These are phyloP conservation scores for Diaporthe aspalathi DNA, from an alignment of 2,329 filamentous ascomycete genomes.

Conservation along the genomic window DNA sequence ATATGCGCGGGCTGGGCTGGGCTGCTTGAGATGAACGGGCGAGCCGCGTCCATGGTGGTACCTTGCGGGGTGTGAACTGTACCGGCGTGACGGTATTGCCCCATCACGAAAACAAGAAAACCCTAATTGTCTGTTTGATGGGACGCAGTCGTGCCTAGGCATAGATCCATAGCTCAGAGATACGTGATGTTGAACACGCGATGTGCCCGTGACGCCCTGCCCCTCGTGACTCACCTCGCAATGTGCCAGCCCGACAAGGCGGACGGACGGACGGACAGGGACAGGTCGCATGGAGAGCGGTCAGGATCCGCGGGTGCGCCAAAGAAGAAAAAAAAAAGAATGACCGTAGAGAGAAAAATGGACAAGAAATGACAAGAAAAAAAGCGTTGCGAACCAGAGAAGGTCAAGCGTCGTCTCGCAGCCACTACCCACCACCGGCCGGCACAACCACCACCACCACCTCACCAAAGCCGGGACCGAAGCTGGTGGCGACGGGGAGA, in stretches of 20 bases:
- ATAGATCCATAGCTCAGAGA: conserved; percentile 5
- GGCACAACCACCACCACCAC: not conserved
- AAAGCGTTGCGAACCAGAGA: conserved; percentile 1
- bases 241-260: conserved; percentile 13
- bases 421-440: conserved; percentile 23
- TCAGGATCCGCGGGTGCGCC: conserved; percentile 11
- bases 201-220: not conserved
- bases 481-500: not conserved
- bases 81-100: conserved; percentile 14
- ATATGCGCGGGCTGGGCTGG: not conserved
- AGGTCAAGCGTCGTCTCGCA: conserved; percentile 10
- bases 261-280: not conserved
- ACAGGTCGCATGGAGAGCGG: not conserved
- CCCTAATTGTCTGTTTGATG: not conserved
- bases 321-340: not conserved
- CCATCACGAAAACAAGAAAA: not conserved
- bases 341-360: too few relatives aligned
- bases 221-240: conserved; percentile 13
- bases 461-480: not conserved
- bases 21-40: conserved; percentile 21
- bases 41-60: conserved; percentile 14
- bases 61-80: conserved; percentile 16
- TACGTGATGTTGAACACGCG: conserved; percentile 11
- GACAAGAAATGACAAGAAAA: not conserved
- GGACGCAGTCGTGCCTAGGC: conserved; percentile 4